Evolutionary conservation across 1,284 basidiomycete species (phyloP).

Genomic region (Cryptococcus floricola): DNA sequence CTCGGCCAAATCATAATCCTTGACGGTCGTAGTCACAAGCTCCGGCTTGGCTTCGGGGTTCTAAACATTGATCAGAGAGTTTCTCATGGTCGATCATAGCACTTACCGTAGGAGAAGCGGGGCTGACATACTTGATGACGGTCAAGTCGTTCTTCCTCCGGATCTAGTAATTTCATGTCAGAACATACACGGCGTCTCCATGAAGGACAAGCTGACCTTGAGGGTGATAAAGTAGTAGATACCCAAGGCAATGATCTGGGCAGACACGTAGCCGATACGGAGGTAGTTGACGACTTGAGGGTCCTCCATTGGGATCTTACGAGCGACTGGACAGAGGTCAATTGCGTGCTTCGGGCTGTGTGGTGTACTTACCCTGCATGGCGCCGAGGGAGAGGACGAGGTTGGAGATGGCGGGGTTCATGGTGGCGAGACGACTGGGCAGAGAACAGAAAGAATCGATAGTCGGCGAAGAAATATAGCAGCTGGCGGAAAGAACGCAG

Average conservation of each 20-base stretch:
- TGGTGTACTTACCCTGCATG: slow-evolving; percentile 67
- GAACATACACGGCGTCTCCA: not conserved
- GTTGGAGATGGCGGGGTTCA: slow-evolving; percentile 56
- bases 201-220: slow-evolving; percentile 22
- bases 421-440: slow-evolving; percentile 9
- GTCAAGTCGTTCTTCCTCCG: slow-evolving; percentile 93
- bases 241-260: slow-evolving; percentile 50
- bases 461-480: not conserved
- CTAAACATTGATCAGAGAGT: slow-evolving; percentile 44
- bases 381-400: slow-evolving; percentile 80
- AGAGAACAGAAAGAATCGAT: not conserved
- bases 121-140: slow-evolving; percentile 79
- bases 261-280: slow-evolving; percentile 73
- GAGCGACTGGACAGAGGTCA: slow-evolving; percentile 58
- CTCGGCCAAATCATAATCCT: slow-evolving; percentile 88
- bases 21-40: slow-evolving; percentile 84
- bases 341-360: not conserved
- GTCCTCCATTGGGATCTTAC: slow-evolving; percentile 87
- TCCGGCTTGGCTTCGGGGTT: slow-evolving; percentile 65
- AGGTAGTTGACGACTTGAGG: slow-evolving; percentile 77
- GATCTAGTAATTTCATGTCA: slow-evolving; percentile 56
- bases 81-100: not conserved
- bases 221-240: slow-evolving; percentile 44
- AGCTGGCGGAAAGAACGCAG: no score
- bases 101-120: slow-evolving; percentile 49